Evolutionary conservation across 208 protist species (phyloP), one percentile per base, ranked within the genome.

Genomic region (Leishmania turanica): DNA sequence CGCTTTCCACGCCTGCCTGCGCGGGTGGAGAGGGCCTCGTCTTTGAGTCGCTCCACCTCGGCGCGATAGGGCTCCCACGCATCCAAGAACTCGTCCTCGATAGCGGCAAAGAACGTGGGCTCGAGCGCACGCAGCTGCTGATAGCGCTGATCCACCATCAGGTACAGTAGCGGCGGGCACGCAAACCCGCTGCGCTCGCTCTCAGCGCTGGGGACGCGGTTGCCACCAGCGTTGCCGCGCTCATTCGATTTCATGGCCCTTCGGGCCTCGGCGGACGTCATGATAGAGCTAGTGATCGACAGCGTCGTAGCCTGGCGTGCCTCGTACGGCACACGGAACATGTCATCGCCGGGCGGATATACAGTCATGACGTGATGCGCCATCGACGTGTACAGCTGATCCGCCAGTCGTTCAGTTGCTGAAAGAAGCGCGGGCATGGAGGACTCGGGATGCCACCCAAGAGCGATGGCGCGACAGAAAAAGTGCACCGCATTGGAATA

Each of bases 291-390:
- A 13, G 71, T 66, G 60, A 75, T 21, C 51, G 82, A 0, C 51
- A 81, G n/a, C 19, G 80, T 87, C 51, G 78, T 81, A 7, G 85
- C 87, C 54, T 96, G 92, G 15, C 93, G 92, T 42, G 82, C 81
- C 45, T 96, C 93, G 75, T 97, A 96, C 7, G 87, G 47, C 42
- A 95, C 85, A 68, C 93, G 93, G 74, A 97, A 96, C 87, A 94
- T 90, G 34, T 97, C 95, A 73, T 95, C 91, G 24, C 75, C 69
- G 27, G 88, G 68, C 3, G 91, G 91, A 68, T 90, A 79, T 42
- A 86, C 75, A 51, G 56, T 62, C 75, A 96, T 92, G 34, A 96
- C 88, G 82, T 77, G 82, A 76, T 95, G 88, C 17, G 94, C 94
- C 73, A 95, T 79, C 27, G 91, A 83, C 37, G 96, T 70, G 79